Base-by-base conservation (phyloP, 805 yeast genomes). In the Candida germanica region DNA sequence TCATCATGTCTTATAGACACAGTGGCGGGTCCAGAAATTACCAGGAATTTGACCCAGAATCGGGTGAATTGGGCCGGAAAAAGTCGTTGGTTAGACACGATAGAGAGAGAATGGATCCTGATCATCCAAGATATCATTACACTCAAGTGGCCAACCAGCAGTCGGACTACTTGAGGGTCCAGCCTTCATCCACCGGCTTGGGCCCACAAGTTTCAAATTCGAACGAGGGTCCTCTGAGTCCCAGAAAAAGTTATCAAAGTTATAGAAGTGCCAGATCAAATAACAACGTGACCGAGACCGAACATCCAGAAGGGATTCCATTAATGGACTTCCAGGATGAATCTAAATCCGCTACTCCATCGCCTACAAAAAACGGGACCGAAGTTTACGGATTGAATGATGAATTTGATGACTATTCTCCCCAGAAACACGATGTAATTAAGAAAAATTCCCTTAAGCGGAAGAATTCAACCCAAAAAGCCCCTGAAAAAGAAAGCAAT, bases 31-130 rank as follows among this genome's bases (percentile, higher is more conserved):
- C 45, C 22, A 40, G 33, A 26, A 40, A 36, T 29, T 67, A 62
- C 50, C 61, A 51, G 36, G 71, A 65, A 44, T 65, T 66, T 40
- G 73, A 67, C 47, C 66, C 61, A 6, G 73, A 67, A 42, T 31
- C 66, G 4, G 70, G 69, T 21, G 64, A 58, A 19, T 29, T 73
- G 13, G 54, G 60, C 29, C 53, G 82, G 38, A 85, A 82, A 55
- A 71, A 77, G 47, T 84, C 96, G 0, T 66, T 91, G 43, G 83
- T 91, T 21, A 74, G 87, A 43, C 94, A 95, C 3, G 98, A 91
- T 53, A 76, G 98, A 47, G 79, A 83, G 26, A 50, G 69, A 35
- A 73, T 78, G 44, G 71, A 78, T 48, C 78, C 75, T n/a, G 73
- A 71, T 35, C 84, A 85, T 54, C 93, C 91, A 3, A 77, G 81